These are phyloP conservation scores for Fusarium sp. DNA, from an alignment of 2,329 filamentous ascomycete species.

Conservation along the genomic window DNA sequence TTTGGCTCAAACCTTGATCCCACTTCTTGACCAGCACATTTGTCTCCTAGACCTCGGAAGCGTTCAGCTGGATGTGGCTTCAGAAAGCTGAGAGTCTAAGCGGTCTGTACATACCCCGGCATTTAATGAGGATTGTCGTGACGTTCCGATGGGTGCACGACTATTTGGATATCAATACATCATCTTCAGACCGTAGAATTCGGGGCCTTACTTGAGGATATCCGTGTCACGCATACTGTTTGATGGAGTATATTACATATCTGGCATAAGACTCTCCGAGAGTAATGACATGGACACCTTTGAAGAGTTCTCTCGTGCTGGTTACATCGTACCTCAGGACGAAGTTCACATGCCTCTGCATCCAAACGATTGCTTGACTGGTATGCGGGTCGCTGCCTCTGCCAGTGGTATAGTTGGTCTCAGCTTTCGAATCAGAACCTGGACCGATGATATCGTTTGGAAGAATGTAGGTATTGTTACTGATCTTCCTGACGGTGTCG, in stretches of 20 bases:
- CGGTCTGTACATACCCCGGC: not conserved
- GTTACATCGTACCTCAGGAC: not conserved
- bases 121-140: not conserved
- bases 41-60: not conserved
- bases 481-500: not conserved
- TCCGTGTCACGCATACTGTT: not conserved
- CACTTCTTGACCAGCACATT: not conserved
- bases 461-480: not conserved
- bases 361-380: not conserved
- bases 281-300: not conserved
- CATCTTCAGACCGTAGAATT: accelerated
- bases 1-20: not conserved
- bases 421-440: not conserved
- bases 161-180: not conserved
- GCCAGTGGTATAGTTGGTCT: not conserved
- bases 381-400: not conserved
- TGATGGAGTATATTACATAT: not conserved
- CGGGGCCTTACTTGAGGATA: not conserved
- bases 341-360: not conserved
- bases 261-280: not conserved
- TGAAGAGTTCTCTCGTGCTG: not conserved
- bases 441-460: not conserved
- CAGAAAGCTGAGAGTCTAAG: not conserved
- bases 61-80: not conserved
- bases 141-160: not conserved